Base-by-base conservation (phyloP, 2,329 filamentous ascomycete species). In the Sporothrix dimorphospora region DNA sequence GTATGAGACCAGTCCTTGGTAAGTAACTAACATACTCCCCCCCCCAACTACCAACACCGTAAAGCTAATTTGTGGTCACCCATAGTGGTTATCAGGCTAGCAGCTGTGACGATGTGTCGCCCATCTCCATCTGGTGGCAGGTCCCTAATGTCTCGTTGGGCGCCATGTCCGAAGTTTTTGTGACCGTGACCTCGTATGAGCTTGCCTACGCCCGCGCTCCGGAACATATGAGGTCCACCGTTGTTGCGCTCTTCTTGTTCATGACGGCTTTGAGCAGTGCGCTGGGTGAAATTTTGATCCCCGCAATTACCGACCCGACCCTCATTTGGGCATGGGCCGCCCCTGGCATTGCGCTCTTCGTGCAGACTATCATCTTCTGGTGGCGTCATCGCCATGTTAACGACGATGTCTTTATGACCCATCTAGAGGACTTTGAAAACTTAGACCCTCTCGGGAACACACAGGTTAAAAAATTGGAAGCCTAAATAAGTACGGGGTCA, bases 191-290 rank as follows among this genome's bases (percentile, higher is more conserved):
- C 0, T 84, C 87, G 63, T 85, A 91, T 61, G 90, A 92, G 78
- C 89, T 92, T 73, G 90, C 89, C 12, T 92, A 89, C 80, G 89
- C 89, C 77, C 91, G 91, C 77, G 89, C 90, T 0, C 90, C 90
- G 1, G 85, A 85, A 70, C 86, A 88, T 77, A 91, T 92, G 89
- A 85, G 87, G 77, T 86, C 85, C 4, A 85, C 86, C 19, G 85
- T 90, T 34, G 83, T 87, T 76, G 84, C 87, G 0, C 81, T 90
- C 72, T 87, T 83, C 76, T 80, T 89, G 11, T 83, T 90, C 74
- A 89, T 86, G 75, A 88, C 85, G 70, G 88, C 88, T 0, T 82
- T 90, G 73, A 86, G 85, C 5, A 84, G 84, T 47, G 87, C 87
- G 1, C 75, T 86, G 8, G 82, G 82, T 27, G 80, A 85, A 73